Base-by-base conservation (phyloP, 2,329 filamentous ascomycete species). In the Dissoconium aciculare region DNA sequence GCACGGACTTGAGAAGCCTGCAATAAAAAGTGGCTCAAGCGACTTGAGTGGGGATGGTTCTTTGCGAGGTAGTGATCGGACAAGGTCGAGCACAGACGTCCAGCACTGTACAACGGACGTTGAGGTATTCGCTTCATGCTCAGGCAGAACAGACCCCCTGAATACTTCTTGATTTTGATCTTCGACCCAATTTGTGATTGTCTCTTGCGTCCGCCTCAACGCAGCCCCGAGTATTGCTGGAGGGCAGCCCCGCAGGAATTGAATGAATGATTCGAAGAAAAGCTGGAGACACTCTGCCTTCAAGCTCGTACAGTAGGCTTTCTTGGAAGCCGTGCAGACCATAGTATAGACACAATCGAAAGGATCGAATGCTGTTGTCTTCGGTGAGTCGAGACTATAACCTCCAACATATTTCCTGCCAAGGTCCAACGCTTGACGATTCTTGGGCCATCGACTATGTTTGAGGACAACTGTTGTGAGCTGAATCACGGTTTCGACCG, bases 371-470 rank as follows among this genome's bases (percentile, higher is more conserved):
- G 54, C 49, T 54, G 30, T 59, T 53, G 11, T 47, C 47, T 29
- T 55, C 53, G 31, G 49, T 5, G 47, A 35, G 13, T 51, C 49
- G 5, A 56, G 37, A 23, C 51, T 53, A 1, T 65, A 66, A 3
- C 72, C 72, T 76, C 77, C 83, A 0, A 85, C 57, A n/a, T 64
- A 65, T 29, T 69, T 68, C 29, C 70, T 64, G 31, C 71, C 74
- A 31, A 69, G 65, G 34, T 83, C 78, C 4, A 83, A 57, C 8
- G 71, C 67, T 38, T 73, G 67, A 5, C 63, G 62, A 42, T 74
- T 74, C 8, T 64, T 62, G 5, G 74, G 73, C 30, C 74, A 56
- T 5, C 32, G 32, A 11, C 42, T 39, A n/a, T 42, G 33, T n/a
- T 35, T 32, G 10, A 53, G 16, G 10, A 53, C 16, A 8, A 17